Conservation (phyloP, 768 basidiomycete genomes). For the Mycena latifolia region DNA sequence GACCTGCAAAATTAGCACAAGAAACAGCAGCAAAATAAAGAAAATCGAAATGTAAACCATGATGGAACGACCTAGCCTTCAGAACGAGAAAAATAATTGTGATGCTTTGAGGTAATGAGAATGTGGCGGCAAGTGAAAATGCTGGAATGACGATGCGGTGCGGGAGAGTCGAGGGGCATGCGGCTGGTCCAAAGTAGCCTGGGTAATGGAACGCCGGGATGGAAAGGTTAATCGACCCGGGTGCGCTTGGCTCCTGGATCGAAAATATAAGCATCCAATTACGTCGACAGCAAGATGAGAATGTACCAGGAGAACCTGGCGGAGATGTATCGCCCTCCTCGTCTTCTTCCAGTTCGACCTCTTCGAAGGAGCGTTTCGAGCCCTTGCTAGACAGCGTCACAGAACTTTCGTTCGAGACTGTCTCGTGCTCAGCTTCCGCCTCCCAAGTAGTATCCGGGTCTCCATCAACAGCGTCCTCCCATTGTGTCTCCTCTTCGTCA, state of each 20-base stretch:
- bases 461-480: constrained; percentile 56
- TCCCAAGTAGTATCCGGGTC: constrained; percentile 61
- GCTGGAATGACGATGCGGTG: constrained; percentile 14
- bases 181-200: background rate
- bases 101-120: constrained; percentile 1
- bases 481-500: constrained; percentile 46
- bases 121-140: constrained; percentile 2
- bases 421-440: constrained; percentile 58
- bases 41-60: constrained; percentile 17
- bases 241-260: constrained; percentile 58
- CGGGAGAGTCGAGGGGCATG: constrained; percentile 47
- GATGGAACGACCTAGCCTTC: constrained; percentile 36
- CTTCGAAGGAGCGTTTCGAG: constrained; percentile 70
- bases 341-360: constrained; percentile 50
- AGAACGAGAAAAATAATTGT: background rate
- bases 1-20: constrained; percentile 36
- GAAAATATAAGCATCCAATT: constrained; percentile 8
- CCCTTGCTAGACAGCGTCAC: constrained; percentile 69
- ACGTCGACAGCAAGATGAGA: background rate
- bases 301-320: constrained; percentile 61
- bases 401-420: constrained; percentile 64
- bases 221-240: constrained; percentile 59
- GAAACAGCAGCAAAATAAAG: constrained; percentile 16
- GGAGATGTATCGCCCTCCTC: constrained; percentile 43
- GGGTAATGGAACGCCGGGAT: constrained; percentile 42